These are phyloP conservation scores for Penicillium sp. DNA, from an alignment of 2,329 filamentous ascomycete species.

Conservation along the genomic window DNA sequence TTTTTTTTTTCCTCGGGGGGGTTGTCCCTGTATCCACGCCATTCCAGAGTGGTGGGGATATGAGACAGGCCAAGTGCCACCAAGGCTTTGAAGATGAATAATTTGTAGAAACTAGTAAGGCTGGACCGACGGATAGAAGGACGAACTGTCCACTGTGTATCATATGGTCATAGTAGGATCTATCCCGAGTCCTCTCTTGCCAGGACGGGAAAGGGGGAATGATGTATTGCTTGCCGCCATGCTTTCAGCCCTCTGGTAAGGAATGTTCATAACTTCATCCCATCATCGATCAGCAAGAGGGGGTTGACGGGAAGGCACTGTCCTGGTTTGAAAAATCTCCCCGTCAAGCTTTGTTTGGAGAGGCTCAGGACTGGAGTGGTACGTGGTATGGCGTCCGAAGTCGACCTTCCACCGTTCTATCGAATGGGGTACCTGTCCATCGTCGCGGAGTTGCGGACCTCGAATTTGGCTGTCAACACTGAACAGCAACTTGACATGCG, in stretches of 20 bases:
- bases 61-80: slow-evolving; percentile 21
- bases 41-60: slow-evolving; percentile 13
- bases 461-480: neutral
- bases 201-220: too few species aligned
- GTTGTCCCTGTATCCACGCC: slow-evolving; percentile 3
- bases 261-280: slow-evolving; percentile 7
- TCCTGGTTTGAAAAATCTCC: neutral
- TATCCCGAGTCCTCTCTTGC: neutral
- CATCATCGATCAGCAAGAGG: slow-evolving; percentile 1
- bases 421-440: slow-evolving; percentile 4
- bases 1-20: neutral
- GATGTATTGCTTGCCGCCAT: slow-evolving; percentile 15
- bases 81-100: slow-evolving; percentile 8
- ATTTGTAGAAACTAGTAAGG: slow-evolving; percentile 18
- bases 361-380: neutral
- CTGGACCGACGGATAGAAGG: slow-evolving; percentile 5
- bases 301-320: neutral
- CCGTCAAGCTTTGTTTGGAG: neutral
- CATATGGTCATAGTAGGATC: slow-evolving; percentile 9
- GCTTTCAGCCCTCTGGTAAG: neutral
- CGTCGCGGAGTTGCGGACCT: neutral
- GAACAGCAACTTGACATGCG: slow-evolving; percentile 6
- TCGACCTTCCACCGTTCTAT: neutral
- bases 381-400: neutral
- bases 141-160: neutral